Evolutionary conservation across 768 basidiomycete genomes (phyloP).

Genomic region (Rhizopogon roseolus): DNA sequence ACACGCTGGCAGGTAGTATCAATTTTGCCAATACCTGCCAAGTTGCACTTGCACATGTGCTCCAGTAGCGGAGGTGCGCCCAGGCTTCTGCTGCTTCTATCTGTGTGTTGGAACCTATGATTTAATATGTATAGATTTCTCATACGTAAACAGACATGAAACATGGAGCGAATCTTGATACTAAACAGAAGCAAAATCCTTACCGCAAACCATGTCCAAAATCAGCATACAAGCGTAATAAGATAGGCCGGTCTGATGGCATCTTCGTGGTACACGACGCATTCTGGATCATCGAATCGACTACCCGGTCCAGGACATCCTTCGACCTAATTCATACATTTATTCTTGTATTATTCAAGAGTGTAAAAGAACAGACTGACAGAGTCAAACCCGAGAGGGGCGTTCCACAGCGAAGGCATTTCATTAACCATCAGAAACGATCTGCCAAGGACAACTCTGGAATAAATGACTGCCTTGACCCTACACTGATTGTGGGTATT

Average conservation of each 20-base stretch:
- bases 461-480: slow-evolving; percentile 17
- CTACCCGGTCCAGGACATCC: slow-evolving; percentile 8
- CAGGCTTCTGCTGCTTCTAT: too few relatives aligned
- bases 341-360: too few relatives aligned
- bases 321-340: slow-evolving; percentile 8
- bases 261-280: slow-evolving; percentile 19
- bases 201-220: too few relatives aligned
- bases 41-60: too few relatives aligned
- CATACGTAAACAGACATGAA: too few relatives aligned
- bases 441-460: slow-evolving; percentile 17
- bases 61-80: too few relatives aligned
- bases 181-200: too few relatives aligned
- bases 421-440: slow-evolving; percentile 4
- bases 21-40: too few relatives aligned
- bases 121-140: too few relatives aligned
- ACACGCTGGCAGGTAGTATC: too few relatives aligned
- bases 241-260: slow-evolving; percentile 22
- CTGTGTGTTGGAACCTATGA: too few relatives aligned
- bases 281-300: slow-evolving; percentile 17
- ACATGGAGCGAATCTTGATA: too few relatives aligned
- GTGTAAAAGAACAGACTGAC: slow-evolving; percentile 7
- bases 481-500: slow-evolving; percentile 10
- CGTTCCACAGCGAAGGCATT: slow-evolving; percentile 6
- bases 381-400: slow-evolving; percentile 16
- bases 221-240: not conserved